phyloP scores from a whole-genome alignment of 2,329 filamentous ascomycete genomes.

The Neocucurbitaria cava region DNA sequence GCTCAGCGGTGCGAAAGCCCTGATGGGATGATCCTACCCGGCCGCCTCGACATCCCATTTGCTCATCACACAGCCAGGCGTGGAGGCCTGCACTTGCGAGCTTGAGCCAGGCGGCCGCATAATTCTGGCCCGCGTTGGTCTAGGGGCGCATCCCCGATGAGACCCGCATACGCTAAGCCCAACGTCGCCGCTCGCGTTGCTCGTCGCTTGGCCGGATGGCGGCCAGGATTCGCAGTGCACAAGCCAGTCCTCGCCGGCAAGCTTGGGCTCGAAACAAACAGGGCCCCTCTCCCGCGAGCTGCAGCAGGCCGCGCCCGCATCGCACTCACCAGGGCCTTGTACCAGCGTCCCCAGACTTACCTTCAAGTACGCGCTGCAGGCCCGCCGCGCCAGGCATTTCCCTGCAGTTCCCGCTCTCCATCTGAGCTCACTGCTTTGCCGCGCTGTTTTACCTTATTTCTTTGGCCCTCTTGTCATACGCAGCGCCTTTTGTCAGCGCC shows the following conservation, averaged over 20 bases:
- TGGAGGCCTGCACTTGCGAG: constrained; percentile 28
- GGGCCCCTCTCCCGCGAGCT: constrained; percentile 38
- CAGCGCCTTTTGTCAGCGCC: constrained; percentile 38
- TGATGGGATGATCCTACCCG: constrained; percentile 33
- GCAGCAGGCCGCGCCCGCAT: constrained; percentile 45
- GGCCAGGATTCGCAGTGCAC: constrained; percentile 34
- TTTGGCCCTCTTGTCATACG: constrained; percentile 31
- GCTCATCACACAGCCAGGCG: constrained; percentile 32
- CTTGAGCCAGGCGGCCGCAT: constrained; percentile 36
- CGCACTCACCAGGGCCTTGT: constrained; percentile 43
- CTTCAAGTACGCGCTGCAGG: constrained; percentile 48
- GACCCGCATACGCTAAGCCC: constrained; percentile 41
- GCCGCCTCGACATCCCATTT: constrained; percentile 43
- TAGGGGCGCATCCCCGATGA: constrained; percentile 38
- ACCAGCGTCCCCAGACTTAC: constrained; percentile 37
- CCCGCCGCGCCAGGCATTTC: constrained; percentile 38
- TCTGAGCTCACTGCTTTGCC: constrained; percentile 28
- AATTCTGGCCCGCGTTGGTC: constrained; percentile 35
- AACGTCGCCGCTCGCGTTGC: constrained; percentile 33
- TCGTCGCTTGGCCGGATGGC: constrained; percentile 37
- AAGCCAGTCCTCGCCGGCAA: constrained; percentile 32
- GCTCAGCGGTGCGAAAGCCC: constrained; percentile 29
- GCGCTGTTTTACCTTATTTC: constrained; percentile 25
- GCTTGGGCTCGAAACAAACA: constrained; percentile 41
- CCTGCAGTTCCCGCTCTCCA: constrained; percentile 38